A percentile compares a stretch with the other conserved stretches of the same genome.
These are phyloP conservation scores for Dothistroma pini DNA, from an alignment of 2,329 filamentous ascomycete genomes.

Conservation along the genomic window DNA sequence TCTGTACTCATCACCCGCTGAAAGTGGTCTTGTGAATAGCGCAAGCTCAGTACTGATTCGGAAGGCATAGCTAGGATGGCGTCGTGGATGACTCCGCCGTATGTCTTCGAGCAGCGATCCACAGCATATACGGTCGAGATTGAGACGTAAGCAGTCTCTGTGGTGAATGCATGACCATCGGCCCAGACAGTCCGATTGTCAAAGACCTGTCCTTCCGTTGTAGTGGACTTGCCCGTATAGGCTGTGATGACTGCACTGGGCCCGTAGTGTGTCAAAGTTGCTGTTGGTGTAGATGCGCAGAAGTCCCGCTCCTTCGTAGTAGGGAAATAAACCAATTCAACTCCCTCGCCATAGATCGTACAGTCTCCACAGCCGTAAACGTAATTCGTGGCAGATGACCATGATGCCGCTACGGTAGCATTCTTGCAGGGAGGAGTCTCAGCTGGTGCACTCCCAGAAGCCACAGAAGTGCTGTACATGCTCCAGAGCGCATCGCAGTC, in stretches of 20 bases:
- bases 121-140: constrained; percentile 28
- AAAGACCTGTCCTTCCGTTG: not conserved
- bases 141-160: constrained; percentile 31
- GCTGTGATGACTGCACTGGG: constrained; percentile 25
- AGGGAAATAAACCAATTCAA: constrained; percentile 32
- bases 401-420: constrained; percentile 13
- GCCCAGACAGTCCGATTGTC: constrained; percentile 14
- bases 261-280: constrained; percentile 26
- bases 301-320: constrained; percentile 26
- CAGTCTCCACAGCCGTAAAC: constrained; percentile 31
- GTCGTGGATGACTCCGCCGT: constrained; percentile 21
- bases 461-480: constrained; percentile 25
- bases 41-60: constrained; percentile 27
- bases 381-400: constrained; percentile 12
- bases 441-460: constrained; percentile 12
- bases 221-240: constrained; percentile 22
- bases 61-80: constrained; percentile 31
- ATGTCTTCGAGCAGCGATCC: constrained; percentile 24
- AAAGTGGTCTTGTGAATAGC: constrained; percentile 30
- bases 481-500: constrained; percentile 31
- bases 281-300: constrained; percentile 29
- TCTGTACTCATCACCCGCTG: constrained; percentile 24
- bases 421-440: constrained; percentile 26
- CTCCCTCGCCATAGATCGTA: constrained; percentile 32
- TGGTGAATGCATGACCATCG: constrained; percentile 29